Evolutionary conservation across 345 rosid genomes (phyloP), one percentile per base, ranked within the genome.

Genomic region (Eucalyptus microcorys): DNA sequence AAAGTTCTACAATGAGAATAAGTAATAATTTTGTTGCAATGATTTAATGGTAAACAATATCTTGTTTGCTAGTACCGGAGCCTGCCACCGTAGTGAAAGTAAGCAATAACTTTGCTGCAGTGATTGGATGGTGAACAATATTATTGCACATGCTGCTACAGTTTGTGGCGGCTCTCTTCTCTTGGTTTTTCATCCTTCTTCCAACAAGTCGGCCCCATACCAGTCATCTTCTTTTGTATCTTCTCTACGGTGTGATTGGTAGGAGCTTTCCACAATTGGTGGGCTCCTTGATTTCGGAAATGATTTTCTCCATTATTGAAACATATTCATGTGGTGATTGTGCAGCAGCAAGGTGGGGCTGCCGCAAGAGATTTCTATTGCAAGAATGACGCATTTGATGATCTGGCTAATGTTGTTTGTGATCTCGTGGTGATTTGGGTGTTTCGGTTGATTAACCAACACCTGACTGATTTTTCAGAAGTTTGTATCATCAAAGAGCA

Each of bases 381-480:
- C 59, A 8, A 0, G 27, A 55, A 22, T 55, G 61, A 55, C 3
- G 27, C 12, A 21, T 55, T 55, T 55, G 27, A 55, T 21, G 61
- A 21, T 55, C 13, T 4, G 13, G 5, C 61, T 2, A 55, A 22
- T 55, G 61, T 55, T 24, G 30, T 55, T 55, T 55, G 30, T 55
- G 61, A 55, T 55, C 12, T 9, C 1, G 13, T 8, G 61, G 61
- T 55, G 61, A 55, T 55, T 55, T 55, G 61, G 30, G 13, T 4
- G 30, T 22, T 22, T 55, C 0, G 1, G 59, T 53, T 21, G 1
- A 1, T 53, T 22, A 7, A 21, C 59, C 27, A 53, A 53, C 2
- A 22, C 27, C 0, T 0, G 1, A 53, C 5, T 53, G 59, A 53
- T 53, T 22, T 2, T 53, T 53, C 5, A 21, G 27, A 53, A 53